Evolutionary conservation across 352 stramenopile genomes (phyloP).

Genomic region (Phytophthora pluvialis): DNA sequence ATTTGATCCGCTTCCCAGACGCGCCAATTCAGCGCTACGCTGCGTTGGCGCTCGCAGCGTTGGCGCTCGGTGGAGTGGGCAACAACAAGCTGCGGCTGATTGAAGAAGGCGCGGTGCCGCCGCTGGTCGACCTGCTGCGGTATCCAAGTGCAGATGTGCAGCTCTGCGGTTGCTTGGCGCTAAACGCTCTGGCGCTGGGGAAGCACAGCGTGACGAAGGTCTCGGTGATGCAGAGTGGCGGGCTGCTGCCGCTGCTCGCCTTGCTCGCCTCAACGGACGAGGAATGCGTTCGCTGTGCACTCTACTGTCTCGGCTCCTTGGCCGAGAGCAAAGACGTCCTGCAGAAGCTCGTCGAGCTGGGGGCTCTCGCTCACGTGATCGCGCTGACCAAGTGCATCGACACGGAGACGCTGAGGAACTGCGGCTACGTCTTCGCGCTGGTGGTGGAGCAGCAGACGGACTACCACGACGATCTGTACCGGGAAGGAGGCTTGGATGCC

Average conservation of each 20-base stretch:
- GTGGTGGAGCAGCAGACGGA: slow-evolving; percentile 92
- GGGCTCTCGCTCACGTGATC: slow-evolving; percentile 85
- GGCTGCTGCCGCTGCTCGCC: slow-evolving; percentile 87
- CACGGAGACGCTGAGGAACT: slow-evolving; percentile 93
- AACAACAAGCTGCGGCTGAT: slow-evolving; percentile 94
- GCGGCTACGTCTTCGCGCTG: slow-evolving; percentile 93
- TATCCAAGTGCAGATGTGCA: slow-evolving; percentile 96
- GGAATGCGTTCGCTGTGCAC: slow-evolving; percentile 88
- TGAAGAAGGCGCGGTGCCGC: slow-evolving; percentile 91
- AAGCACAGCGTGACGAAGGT: slow-evolving; percentile 89
- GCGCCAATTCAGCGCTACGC: slow-evolving; percentile 96
- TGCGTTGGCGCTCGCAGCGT: slow-evolving; percentile 90
- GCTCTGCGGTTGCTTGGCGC: slow-evolving; percentile 90
- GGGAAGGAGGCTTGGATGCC: slow-evolving; percentile 88
- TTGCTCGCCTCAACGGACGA: slow-evolving; percentile 89
- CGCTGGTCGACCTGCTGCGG: slow-evolving; percentile 92
- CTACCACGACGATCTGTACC: slow-evolving; percentile 92
- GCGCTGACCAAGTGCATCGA: slow-evolving; percentile 82
- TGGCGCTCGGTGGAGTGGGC: slow-evolving; percentile 93
- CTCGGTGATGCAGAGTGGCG: slow-evolving; percentile 90
- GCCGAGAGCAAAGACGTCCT: slow-evolving; percentile 93
- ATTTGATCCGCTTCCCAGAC: slow-evolving; percentile 95
- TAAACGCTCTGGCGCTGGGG: slow-evolving; percentile 92
- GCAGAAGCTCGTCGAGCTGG: slow-evolving; percentile 91
- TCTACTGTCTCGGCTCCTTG: slow-evolving; percentile 95